A percentile compares a stretch with the other conserved stretches of the same genome.
Conservation (phyloP, 148 eudicot species). For the Drosera capensis region DNA sequence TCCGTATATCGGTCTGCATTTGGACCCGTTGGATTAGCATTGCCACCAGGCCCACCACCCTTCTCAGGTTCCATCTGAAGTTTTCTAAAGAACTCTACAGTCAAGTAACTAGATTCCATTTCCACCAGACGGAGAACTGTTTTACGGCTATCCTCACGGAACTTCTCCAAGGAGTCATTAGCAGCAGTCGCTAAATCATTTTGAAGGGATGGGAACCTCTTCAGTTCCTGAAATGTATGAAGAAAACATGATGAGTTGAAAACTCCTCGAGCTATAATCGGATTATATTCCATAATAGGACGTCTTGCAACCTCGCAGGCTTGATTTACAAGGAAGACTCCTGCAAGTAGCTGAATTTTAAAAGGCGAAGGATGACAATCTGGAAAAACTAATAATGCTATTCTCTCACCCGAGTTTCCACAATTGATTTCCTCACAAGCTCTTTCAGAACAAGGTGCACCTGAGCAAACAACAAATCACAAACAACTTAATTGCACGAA, state of each 20-base stretch:
- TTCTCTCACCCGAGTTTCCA: slow-evolving; percentile 52
- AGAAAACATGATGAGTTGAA: slow-evolving; percentile 6
- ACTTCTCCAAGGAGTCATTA: slow-evolving; percentile 70
- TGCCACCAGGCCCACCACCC: slow-evolving; percentile 16
- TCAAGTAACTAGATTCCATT: slow-evolving; percentile 91
- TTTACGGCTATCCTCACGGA: slow-evolving; percentile 89
- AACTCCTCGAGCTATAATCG: neutral
- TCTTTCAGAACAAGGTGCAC: slow-evolving; percentile 86
- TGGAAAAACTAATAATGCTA: neutral
- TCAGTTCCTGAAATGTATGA: slow-evolving; percentile 49
- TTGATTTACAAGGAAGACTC: too few relatives aligned
- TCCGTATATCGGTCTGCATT: slow-evolving; percentile 74
- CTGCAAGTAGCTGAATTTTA: too few relatives aligned
- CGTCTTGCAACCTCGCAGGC: neutral
- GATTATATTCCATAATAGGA: neutral
- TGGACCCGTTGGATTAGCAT: slow-evolving; percentile 14
- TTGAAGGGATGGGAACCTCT: slow-evolving; percentile 91
- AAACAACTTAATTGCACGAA: neutral
- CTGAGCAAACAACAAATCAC: slow-evolving; percentile 19
- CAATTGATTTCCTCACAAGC: slow-evolving; percentile 86
- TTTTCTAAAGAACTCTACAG: slow-evolving; percentile 91
- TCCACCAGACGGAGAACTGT: slow-evolving; percentile 84
- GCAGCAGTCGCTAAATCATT: slow-evolving; percentile 85
- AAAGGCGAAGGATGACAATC: too few relatives aligned
- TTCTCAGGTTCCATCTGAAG: slow-evolving; percentile 79